These are phyloP conservation scores for Trametes villosa DNA, from an alignment of 768 basidiomycete genomes.

Conservation along the genomic window DNA sequence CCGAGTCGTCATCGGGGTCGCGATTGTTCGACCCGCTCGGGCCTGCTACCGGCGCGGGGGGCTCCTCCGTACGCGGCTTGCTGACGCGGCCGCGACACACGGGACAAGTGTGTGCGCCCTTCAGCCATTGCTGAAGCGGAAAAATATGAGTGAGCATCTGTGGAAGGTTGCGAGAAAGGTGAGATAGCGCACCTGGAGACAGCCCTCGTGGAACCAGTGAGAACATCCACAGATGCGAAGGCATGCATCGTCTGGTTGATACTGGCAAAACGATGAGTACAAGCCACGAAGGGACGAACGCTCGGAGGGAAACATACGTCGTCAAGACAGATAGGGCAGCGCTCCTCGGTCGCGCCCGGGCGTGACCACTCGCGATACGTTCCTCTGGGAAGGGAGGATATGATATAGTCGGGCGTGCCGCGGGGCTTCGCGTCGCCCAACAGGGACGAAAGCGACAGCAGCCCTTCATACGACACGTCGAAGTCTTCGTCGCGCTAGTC, in stretches of 20 bases:
- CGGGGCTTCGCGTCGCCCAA: constrained; percentile 73
- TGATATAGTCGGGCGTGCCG: constrained; percentile 62
- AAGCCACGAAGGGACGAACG: neutral
- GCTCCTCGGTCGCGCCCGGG: constrained; percentile 60
- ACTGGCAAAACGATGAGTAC: constrained; percentile 47
- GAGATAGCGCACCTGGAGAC: constrained; percentile 62
- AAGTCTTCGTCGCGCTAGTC: constrained; percentile 75
- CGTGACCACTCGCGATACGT: constrained; percentile 72
- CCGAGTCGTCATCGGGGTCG: neutral
- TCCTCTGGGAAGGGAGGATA: constrained; percentile 62
- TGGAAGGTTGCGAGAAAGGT: too few species aligned
- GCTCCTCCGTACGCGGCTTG: constrained; percentile 5
- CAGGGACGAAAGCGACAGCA: constrained; percentile 59
- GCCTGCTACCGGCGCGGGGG: constrained; percentile 2
- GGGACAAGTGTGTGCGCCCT: constrained; percentile 75
- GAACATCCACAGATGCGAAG: constrained; percentile 70
- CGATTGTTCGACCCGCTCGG: constrained; percentile 8
- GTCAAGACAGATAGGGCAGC: constrained; percentile 86
- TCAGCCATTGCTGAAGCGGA: constrained; percentile 72
- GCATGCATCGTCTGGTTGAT: constrained; percentile 61
- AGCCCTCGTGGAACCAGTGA: constrained; percentile 82
- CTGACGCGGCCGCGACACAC: constrained; percentile 72
- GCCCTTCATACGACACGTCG: constrained; percentile 73
- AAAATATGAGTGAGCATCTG: constrained; percentile 14
- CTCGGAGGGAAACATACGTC: constrained; percentile 66